Evolutionary conservation across 2,329 filamentous ascomycete genomes (phyloP), one percentile per base, ranked within the genome.

Genomic region (Hymenoscyphus albidus): DNA sequence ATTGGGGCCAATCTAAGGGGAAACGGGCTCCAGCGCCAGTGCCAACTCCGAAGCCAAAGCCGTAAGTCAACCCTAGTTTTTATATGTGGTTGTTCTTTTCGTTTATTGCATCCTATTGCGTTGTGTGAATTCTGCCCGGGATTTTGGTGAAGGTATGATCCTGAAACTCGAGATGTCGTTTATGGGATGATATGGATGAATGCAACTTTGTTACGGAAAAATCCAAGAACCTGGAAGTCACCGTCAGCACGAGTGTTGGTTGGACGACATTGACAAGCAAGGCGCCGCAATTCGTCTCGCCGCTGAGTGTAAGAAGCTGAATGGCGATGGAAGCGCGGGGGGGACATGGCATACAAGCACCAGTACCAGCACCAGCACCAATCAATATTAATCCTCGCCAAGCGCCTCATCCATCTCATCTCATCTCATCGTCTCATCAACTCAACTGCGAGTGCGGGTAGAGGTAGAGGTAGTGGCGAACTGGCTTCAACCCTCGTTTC

Each of bases 1-100:
- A 72, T 62, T 73, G 69, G 70, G 58, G 58, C 39, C 69, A 63
- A 38, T 61, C 59, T 16, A 64, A 61, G 40, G 18, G 59, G n/a
- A 64, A 65, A 64, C 14, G 44, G 16, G 63, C 60, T 62, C 65
- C 65, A 62, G 65, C 68, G 65, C 27, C 57, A 31, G 16, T 18
- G 10, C 44, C 6, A 14, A 61, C 31, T 32, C 35, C 51, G 38
- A 60, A 44, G 59, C 59, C 40, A 35, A 62, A 56, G 57, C 51
- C 56, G 62, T 67, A 56, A 27, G 60, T 67, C 9, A 31, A 39
- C 18, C 10, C 56, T 35, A 14, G n/a, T 31, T 58, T 39, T 40
- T 27, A 22, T 22, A 51, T 35, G 12, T 18, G 7, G 39, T 62
- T 27, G 13, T 16, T 55, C 32, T 35, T 12, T 61, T 56, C 12